phyloP scores from a whole-genome alignment of 371 early-diverging fungal genomes.

The Gilbertella persicaria region DNA sequence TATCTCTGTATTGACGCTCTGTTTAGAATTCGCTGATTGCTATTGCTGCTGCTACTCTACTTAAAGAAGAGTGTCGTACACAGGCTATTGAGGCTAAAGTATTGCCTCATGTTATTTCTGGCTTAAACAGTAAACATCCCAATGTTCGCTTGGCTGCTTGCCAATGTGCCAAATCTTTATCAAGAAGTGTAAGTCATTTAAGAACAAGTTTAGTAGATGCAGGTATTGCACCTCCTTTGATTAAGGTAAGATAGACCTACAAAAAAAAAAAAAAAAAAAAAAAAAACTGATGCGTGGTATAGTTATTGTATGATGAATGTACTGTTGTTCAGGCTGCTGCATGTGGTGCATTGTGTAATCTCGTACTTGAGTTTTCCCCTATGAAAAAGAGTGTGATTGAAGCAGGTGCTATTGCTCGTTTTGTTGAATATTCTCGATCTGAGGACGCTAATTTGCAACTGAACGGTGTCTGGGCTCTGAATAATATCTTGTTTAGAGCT shows the following conservation, averaged over 20 bases:
- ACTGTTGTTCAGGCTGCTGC: constrained; percentile 73
- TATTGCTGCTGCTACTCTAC: constrained; percentile 74
- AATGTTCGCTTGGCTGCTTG: constrained; percentile 80
- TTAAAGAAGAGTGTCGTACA: constrained; percentile 81
- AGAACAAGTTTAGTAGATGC: constrained; percentile 85
- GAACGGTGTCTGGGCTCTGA: constrained; percentile 86
- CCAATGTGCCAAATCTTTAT: constrained; percentile 75
- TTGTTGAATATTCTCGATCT: constrained; percentile 67
- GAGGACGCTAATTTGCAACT: constrained; percentile 57
- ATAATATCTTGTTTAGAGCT: constrained; percentile 78
- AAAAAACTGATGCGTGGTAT: not conserved
- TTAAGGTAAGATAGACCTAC: constrained; percentile 50
- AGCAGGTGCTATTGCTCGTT: constrained; percentile 71
- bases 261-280: not conserved
- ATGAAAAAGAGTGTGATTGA: constrained; percentile 85
- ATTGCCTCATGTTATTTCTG: constrained; percentile 72
- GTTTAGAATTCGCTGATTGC: constrained; percentile 70
- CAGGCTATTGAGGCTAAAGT: constrained; percentile 82
- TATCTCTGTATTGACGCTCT: not conserved
- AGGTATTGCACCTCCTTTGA: constrained; percentile 71
- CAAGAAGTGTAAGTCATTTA: constrained; percentile 78
- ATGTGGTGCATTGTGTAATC: constrained; percentile 83
- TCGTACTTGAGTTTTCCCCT: constrained; percentile 86
- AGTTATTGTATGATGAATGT: constrained; percentile 70
- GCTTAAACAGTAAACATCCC: constrained; percentile 61